These are phyloP conservation scores for Trichopus zeylanicus DNA, from an alignment of 116 monocot genomes.

Conservation along the genomic window DNA sequence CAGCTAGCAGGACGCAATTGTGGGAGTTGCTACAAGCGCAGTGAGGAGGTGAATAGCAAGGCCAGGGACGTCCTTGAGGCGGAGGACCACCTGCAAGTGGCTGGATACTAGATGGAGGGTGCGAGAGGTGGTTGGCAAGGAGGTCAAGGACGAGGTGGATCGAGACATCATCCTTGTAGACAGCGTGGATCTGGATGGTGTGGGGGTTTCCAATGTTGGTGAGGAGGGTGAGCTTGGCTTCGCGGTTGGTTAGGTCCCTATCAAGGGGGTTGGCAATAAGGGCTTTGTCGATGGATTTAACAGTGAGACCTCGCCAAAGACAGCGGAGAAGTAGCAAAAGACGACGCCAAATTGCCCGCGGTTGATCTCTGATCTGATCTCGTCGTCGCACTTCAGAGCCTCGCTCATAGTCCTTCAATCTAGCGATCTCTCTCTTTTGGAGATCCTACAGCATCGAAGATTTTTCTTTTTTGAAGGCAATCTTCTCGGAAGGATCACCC, in stretches of 20 bases:
- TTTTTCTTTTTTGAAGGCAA: no score
- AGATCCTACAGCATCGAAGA: no score
- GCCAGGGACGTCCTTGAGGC: no score
- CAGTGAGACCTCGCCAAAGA: conserved; percentile 43
- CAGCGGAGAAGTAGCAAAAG: conserved; percentile 25
- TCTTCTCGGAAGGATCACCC: no score
- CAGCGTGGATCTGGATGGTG: conserved; percentile 49
- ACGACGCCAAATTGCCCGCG: conserved; percentile 80
- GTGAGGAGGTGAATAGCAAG: no score
- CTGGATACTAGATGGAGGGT: no score
- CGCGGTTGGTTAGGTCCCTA: conserved; percentile 27
- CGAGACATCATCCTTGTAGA: conserved; percentile 60
- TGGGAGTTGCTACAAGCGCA: no score
- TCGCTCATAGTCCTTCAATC: conserved; percentile 31
- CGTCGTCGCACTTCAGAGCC: conserved; percentile 33
- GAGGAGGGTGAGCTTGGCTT: conserved; percentile 46
- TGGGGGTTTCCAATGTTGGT: conserved; percentile 52
- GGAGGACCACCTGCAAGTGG: no score
- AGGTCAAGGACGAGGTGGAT: conserved; percentile 76
- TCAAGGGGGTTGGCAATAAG: conserved; percentile 53
- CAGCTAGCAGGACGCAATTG: no score
- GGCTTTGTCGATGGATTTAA: conserved; percentile 74
- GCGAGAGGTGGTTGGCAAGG: conserved; percentile 50
- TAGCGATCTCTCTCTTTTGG: not conserved
- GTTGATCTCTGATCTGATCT: conserved; percentile 57